Evolutionary conservation across 169 alveolate genomes (phyloP).

Genomic region (Babesia gibsoni): DNA sequence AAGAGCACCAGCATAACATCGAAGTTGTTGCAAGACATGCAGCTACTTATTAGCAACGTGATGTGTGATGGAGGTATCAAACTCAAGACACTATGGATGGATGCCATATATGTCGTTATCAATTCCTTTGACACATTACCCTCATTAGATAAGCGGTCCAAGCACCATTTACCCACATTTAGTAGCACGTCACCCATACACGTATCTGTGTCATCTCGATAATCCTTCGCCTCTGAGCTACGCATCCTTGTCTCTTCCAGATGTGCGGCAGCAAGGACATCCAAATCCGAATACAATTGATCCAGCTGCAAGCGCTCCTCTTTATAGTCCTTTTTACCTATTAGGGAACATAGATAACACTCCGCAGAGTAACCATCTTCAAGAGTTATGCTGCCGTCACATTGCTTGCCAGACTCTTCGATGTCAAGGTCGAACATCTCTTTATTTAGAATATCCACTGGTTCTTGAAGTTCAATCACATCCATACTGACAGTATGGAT

Average conservation of each 20-base stretch:
- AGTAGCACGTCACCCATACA: slow-evolving; percentile 4
- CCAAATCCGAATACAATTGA: slow-evolving; percentile 38
- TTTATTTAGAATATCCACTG: slow-evolving; percentile 27
- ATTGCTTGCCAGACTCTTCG: background rate
- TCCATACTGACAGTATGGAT: background rate
- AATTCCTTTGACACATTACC: background rate
- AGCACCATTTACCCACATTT: background rate
- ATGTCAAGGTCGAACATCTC: slow-evolving; percentile 50
- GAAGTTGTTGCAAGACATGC: background rate
- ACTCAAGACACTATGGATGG: background rate
- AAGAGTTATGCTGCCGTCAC: background rate
- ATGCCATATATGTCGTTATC: background rate
- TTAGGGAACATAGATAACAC: slow-evolving; percentile 32
- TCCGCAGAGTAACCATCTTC: too few species aligned
- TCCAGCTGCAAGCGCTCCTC: slow-evolving; percentile 19
- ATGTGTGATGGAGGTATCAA: background rate
- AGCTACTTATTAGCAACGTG: background rate
- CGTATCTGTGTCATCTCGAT: background rate
- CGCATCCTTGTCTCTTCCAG: slow-evolving; percentile 5
- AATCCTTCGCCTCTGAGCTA: background rate
- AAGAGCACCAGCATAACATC: slow-evolving; percentile 18
- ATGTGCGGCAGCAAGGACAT: slow-evolving; percentile 44
- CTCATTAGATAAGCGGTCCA: background rate
- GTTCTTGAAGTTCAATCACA: slow-evolving; percentile 13
- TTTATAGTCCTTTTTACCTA: slow-evolving; percentile 25